Percentiles rank a stretch among this genome's conserved stretches.
phyloP scores from a whole-genome alignment of 2,329 filamentous ascomycete species.

The Fusarium subtropicale region DNA sequence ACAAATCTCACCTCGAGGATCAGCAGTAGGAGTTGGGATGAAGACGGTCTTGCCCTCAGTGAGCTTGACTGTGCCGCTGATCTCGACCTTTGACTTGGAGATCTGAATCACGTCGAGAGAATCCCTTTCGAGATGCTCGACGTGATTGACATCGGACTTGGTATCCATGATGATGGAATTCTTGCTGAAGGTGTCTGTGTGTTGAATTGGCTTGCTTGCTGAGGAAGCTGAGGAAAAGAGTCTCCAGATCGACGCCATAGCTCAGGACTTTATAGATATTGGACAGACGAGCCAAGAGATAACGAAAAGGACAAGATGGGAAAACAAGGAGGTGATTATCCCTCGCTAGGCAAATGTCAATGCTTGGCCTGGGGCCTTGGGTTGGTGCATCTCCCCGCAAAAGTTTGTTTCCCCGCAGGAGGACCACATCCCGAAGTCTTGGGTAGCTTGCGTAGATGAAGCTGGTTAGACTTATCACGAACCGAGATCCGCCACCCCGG shows the following conservation, averaged over 20 bases:
- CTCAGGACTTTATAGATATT: conserved; percentile 24
- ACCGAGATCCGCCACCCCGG: conserved; percentile 24
- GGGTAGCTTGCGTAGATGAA: conserved; percentile 12
- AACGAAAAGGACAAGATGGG: conserved; percentile 3
- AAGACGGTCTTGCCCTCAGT: conserved; percentile 32
- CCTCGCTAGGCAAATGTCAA: conserved; percentile 1
- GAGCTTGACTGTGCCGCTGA: conserved; percentile 41
- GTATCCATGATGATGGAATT: conserved; percentile 29
- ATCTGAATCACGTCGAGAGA: conserved; percentile 33
- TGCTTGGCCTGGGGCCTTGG: conserved; percentile 18
- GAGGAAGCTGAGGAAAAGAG: conserved; percentile 7
- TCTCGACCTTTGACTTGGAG: conserved; percentile 32
- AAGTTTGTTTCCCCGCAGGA: conserved; percentile 30
- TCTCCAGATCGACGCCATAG: neutral
- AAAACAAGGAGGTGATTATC: neutral
- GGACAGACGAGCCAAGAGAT: conserved; percentile 9
- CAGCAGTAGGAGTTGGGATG: conserved; percentile 40
- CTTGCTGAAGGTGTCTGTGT: neutral
- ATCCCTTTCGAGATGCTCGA: conserved; percentile 36
- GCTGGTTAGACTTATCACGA: conserved; percentile 28
- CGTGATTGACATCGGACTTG: conserved; percentile 34
- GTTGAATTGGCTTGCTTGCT: conserved; percentile 6
- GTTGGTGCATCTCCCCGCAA: conserved; percentile 24
- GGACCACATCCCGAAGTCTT: conserved; percentile 37
- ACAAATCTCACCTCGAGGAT: conserved; percentile 13